Conservation (phyloP, 116 monocot genomes). For the Cymodocea nodosa region DNA sequence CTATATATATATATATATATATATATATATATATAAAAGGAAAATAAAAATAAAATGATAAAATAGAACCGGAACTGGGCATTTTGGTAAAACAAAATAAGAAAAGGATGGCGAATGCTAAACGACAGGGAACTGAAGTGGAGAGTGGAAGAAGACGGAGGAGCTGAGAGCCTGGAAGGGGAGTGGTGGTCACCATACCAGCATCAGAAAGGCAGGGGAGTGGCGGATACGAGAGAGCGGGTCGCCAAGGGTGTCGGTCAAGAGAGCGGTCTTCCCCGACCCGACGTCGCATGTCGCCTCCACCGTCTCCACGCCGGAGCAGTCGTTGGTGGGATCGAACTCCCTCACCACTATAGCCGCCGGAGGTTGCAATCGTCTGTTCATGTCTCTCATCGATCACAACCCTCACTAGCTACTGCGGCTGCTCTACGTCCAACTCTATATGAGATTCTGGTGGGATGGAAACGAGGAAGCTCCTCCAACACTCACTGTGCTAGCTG, state of each 20-base stretch:
- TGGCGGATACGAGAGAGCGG: conserved; percentile 62
- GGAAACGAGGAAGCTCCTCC: too few relatives aligned
- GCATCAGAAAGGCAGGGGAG: conserved; percentile 63
- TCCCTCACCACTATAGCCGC: conserved; percentile 23
- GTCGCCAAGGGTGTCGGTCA: conserved; percentile 57
- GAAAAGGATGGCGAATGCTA: not conserved
- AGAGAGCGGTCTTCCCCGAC: conserved; percentile 37
- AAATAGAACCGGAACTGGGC: not conserved
- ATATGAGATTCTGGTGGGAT: too few relatives aligned
- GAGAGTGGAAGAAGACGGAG: not conserved
- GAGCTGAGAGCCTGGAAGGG: not conserved
- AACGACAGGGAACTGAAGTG: not conserved
- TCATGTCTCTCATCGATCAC: not conserved
- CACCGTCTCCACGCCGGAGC: conserved; percentile 19
- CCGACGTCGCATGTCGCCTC: conserved; percentile 59
- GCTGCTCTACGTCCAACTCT: too few relatives aligned
- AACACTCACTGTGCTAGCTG: too few relatives aligned
- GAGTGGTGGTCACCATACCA: conserved; percentile 20
- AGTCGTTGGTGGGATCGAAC: conserved; percentile 33
- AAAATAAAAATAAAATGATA: not conserved
- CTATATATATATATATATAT: too few relatives aligned
- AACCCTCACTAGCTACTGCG: not conserved
- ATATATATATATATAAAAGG: too few relatives aligned
- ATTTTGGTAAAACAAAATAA: not conserved
- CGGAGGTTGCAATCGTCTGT: not conserved